Conservation (phyloP, 2,329 filamentous ascomycete genomes). For the Trichophyton simii region DNA sequence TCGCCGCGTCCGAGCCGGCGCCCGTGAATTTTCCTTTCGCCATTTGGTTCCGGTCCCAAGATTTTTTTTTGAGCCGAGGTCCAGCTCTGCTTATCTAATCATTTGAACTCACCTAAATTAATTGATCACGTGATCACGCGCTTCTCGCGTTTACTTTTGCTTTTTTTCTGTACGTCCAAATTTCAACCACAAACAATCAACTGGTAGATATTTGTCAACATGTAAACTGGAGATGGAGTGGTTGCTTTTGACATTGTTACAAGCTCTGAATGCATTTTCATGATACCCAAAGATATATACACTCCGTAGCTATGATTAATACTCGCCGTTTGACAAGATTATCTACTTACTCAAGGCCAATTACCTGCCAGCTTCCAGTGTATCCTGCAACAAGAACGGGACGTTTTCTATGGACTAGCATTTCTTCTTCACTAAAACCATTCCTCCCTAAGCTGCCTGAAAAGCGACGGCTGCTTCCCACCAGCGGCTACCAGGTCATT, state of each 20-base stretch:
- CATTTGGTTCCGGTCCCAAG: not conserved
- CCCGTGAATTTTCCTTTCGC: not conserved
- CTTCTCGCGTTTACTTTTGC: not conserved
- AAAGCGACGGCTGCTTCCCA: slow-evolving; percentile 8
- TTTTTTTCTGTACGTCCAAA: not conserved
- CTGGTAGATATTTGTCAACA: not conserved
- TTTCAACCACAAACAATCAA: not conserved
- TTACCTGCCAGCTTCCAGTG: too few relatives aligned
- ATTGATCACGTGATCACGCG: not conserved
- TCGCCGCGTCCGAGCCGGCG: not conserved
- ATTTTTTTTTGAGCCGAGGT: not conserved
- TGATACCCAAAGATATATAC: too few relatives aligned
- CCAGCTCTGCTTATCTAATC: not conserved
- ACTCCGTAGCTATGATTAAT: too few relatives aligned
- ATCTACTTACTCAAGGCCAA: too few relatives aligned
- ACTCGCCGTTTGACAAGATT: too few relatives aligned
- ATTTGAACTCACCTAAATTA: not conserved
- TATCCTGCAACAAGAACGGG: not conserved
- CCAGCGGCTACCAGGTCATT: slow-evolving; percentile 10
- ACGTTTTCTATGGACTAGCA: not conserved
- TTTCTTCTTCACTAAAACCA: not conserved
- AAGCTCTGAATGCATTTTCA: too few relatives aligned
- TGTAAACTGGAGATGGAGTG: too few relatives aligned
- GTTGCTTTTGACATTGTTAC: too few relatives aligned
- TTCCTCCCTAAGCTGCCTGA: not conserved